Evolutionary conservation across 805 yeast genomes (phyloP).

Genomic region (Clavispora santaluciae): DNA sequence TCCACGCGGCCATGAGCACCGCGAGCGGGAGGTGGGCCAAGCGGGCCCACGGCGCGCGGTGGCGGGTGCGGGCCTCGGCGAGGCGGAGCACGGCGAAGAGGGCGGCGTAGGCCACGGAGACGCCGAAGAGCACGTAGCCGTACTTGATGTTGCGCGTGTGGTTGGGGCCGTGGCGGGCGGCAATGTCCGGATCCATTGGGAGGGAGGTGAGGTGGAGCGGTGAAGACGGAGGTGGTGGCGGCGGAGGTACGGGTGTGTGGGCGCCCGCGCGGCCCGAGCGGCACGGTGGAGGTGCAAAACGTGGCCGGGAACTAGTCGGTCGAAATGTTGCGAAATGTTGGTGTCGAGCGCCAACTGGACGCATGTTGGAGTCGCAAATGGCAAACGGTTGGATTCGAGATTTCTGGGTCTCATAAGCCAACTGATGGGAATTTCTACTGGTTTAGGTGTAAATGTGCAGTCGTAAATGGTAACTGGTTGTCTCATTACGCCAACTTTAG

Average conservation of each 20-base stretch:
- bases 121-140: constrained; percentile 48
- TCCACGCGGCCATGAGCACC: constrained; percentile 33
- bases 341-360: no score
- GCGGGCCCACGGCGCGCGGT: constrained; percentile 17
- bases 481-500: no score
- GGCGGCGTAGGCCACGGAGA: constrained; percentile 38
- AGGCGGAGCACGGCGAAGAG: constrained; percentile 29
- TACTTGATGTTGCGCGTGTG: constrained; percentile 57
- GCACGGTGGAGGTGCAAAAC: no score
- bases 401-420: no score
- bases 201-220: not conserved
- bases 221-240: not conserved
- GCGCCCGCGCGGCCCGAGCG: no score
- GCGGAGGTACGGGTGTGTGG: constrained; percentile 1
- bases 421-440: no score
- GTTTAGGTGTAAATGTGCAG: no score
- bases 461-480: no score
- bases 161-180: constrained; percentile 40
- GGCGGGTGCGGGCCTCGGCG: constrained; percentile 20
- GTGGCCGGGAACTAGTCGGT: no score
- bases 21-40: constrained; percentile 27
- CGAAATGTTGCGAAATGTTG: no score
- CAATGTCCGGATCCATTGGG: constrained; percentile 2
- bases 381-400: no score
- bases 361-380: no score